phyloP scores from a whole-genome alignment of 345 rosid genomes.

The Hirschfeldia incana region DNA sequence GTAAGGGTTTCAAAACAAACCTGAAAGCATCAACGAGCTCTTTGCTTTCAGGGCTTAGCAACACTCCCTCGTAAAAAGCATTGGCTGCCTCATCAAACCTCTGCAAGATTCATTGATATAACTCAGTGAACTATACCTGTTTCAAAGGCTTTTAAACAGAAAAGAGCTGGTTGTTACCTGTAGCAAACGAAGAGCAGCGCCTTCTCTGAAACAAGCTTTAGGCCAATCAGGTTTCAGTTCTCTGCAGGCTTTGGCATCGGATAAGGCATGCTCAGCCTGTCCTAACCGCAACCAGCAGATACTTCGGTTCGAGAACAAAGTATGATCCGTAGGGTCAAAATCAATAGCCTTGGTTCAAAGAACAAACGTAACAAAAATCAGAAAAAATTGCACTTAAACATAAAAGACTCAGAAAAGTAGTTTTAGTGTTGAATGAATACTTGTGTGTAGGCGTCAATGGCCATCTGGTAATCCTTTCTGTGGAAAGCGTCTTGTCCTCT shows the following conservation, averaged over 20 bases:
- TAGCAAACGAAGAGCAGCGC: conserved; percentile 77
- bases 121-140: not conserved
- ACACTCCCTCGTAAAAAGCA: conserved; percentile 79
- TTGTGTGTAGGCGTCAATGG: conserved; percentile 81
- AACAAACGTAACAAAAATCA: conserved; percentile 23
- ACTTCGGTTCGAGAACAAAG: conserved; percentile 77
- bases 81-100: conserved; percentile 87
- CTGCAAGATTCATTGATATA: conserved; percentile 40
- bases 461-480: conserved; percentile 58
- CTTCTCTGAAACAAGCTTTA: conserved; percentile 91
- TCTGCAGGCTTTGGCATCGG: conserved; percentile 78
- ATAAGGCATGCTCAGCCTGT: conserved; percentile 75
- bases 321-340: conserved; percentile 75
- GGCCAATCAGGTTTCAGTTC: conserved; percentile 76
- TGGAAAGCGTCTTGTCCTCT: conserved; percentile 84
- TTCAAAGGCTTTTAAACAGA: not conserved
- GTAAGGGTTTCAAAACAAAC: conserved; percentile 38
- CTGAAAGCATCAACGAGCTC: conserved; percentile 75
- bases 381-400: not conserved
- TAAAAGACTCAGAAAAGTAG: not conserved
- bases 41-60: conserved; percentile 68
- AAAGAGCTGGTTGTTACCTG: conserved; percentile 44
- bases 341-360: conserved; percentile 68
- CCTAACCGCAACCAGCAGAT: conserved; percentile 79
- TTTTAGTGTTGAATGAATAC: conserved; percentile 42